These are phyloP conservation scores for Lojkania enalia DNA, from an alignment of 2,329 filamentous ascomycete species.

Conservation along the genomic window DNA sequence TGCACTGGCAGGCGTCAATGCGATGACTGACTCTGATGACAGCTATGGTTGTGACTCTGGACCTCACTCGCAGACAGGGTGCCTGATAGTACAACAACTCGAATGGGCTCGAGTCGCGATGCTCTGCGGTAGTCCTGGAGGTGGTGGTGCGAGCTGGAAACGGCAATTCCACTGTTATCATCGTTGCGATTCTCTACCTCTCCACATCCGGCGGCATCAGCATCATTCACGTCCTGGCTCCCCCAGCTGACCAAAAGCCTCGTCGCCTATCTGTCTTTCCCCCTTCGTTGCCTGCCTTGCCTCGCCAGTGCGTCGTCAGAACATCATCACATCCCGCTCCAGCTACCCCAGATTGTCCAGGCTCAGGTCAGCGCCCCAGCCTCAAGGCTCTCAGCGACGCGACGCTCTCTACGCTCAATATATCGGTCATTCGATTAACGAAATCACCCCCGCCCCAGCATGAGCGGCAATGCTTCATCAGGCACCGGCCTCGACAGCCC, in stretches of 20 bases:
- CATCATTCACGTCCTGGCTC: not conserved
- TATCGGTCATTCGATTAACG: slow-evolving; percentile 34
- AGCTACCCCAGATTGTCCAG: slow-evolving; percentile 22
- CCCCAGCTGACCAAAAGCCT: slow-evolving; percentile 13
- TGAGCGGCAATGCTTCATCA: slow-evolving; percentile 32
- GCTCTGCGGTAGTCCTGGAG: too few relatives aligned
- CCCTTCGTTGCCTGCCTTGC: slow-evolving; percentile 1
- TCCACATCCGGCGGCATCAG: not conserved
- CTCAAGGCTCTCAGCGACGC: slow-evolving; percentile 6
- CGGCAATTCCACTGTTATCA: too few relatives aligned
- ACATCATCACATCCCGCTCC: not conserved
- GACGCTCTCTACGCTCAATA: slow-evolving; percentile 19
- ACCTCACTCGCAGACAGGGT: too few relatives aligned
- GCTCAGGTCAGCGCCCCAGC: slow-evolving; percentile 19
- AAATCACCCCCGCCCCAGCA: slow-evolving; percentile 27
- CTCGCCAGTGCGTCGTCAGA: too few relatives aligned
- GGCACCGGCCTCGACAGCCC: slow-evolving; percentile 38
- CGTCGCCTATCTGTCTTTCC: slow-evolving; percentile 18
- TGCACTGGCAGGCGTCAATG: too few relatives aligned
- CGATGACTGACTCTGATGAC: too few relatives aligned
- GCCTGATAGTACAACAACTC: too few relatives aligned
- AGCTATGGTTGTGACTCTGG: too few relatives aligned
- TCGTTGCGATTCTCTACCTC: too few relatives aligned
- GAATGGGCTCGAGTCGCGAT: too few relatives aligned
- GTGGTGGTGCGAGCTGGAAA: too few relatives aligned